A percentile compares a stretch with the other conserved stretches of the same genome.
phyloP scores from a whole-genome alignment of 2,329 filamentous ascomycete species.

The Hymenoscyphus infarciens region DNA sequence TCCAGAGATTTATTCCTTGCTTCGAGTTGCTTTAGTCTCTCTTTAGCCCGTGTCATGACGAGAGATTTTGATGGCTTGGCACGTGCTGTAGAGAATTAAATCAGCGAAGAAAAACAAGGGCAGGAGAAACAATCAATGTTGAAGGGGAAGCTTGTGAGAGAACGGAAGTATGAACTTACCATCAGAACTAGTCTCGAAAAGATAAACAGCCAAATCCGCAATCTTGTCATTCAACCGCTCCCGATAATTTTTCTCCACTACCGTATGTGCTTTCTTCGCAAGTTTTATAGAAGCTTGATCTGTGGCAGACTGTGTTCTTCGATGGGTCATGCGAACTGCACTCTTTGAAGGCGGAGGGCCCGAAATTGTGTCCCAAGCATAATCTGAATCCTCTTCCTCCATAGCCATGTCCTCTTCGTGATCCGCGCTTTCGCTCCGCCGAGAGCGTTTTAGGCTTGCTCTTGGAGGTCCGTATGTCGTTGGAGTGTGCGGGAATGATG shows the following conservation, averaged over 20 bases:
- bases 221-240: conserved; percentile 29
- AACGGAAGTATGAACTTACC: conserved; percentile 16
- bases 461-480: neutral
- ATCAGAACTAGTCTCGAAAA: conserved; percentile 27
- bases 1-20: conserved; percentile 21
- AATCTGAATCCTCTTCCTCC: conserved; percentile 17
- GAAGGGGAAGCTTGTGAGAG: neutral
- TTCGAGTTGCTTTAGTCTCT: conserved; percentile 26
- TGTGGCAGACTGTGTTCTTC: conserved; percentile 11
- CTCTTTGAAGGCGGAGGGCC: neutral
- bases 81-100: conserved; percentile 13
- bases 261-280: conserved; percentile 25
- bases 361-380: conserved; percentile 8
- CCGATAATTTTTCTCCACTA: conserved; percentile 28
- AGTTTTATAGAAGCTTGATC: conserved; percentile 14
- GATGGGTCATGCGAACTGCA: neutral
- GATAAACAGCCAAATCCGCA: conserved; percentile 22
- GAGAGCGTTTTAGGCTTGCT: neutral
- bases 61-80: conserved; percentile 27
- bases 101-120: neutral
- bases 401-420: conserved; percentile 8
- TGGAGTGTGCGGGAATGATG: neutral
- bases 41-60: conserved; percentile 27
- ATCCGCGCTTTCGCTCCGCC: neutral
- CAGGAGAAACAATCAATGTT: neutral